Conservation (phyloP, 768 basidiomycete species). For the Macrolepiota dolichaula region DNA sequence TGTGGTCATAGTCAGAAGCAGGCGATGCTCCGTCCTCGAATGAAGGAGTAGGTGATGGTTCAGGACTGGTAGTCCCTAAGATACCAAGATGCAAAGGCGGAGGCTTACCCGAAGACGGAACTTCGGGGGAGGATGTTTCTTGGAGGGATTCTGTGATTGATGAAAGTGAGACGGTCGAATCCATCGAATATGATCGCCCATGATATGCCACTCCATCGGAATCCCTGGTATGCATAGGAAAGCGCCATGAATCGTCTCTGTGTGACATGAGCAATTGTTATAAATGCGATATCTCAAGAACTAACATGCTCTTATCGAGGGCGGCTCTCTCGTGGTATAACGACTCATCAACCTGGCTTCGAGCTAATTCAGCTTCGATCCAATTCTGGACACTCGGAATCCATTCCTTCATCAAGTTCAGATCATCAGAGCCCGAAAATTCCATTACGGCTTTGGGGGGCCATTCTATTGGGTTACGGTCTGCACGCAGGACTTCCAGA, state of each 20-base stretch:
- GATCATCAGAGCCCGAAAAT: slow-evolving; percentile 36
- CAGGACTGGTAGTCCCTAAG: slow-evolving; percentile 35
- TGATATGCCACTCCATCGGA: slow-evolving; percentile 43
- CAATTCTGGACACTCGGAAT: slow-evolving; percentile 69
- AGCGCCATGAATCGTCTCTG: slow-evolving; percentile 38
- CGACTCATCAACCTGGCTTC: slow-evolving; percentile 45
- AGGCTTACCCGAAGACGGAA: slow-evolving; percentile 29
- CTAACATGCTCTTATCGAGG: slow-evolving; percentile 37
- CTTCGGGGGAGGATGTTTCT: slow-evolving; percentile 12
- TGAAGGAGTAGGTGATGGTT: slow-evolving; percentile 45
- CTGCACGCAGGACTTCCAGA: slow-evolving; percentile 79
- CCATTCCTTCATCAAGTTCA: slow-evolving; percentile 66
- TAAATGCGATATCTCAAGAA: slow-evolving; percentile 10
- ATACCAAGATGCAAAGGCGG: slow-evolving; percentile 48
- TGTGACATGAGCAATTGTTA: not conserved
- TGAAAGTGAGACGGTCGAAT: slow-evolving; percentile 53
- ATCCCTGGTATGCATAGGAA: slow-evolving; percentile 32
- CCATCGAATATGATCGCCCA: slow-evolving; percentile 57
- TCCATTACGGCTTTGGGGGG: slow-evolving; percentile 65
- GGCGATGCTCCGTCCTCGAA: slow-evolving; percentile 33
- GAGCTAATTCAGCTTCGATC: slow-evolving; percentile 54
- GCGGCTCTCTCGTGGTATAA: slow-evolving; percentile 42
- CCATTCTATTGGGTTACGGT: slow-evolving; percentile 94
- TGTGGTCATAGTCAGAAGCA: slow-evolving; percentile 13
- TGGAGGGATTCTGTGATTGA: slow-evolving; percentile 39